These are phyloP conservation scores for Mariannaea sp. DNA, from an alignment of 2,329 filamentous ascomycete genomes.

Conservation along the genomic window DNA sequence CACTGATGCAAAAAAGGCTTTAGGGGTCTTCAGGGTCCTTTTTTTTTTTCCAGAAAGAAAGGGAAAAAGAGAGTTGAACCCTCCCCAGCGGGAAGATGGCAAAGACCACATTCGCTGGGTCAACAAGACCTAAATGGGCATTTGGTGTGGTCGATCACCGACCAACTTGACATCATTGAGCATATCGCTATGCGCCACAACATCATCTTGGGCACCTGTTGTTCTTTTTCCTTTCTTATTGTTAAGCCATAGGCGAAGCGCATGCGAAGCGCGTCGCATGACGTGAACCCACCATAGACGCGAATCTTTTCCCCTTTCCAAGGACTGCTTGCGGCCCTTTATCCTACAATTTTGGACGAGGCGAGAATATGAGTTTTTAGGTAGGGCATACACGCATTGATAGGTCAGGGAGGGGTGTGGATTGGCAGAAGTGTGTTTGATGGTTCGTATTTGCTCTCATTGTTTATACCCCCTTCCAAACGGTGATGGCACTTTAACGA, in stretches of 20 bases:
- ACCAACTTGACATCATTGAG: slow-evolving; percentile 15
- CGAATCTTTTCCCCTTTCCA: background rate
- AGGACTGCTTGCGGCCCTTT: slow-evolving; percentile 13
- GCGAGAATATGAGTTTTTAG: too few relatives aligned
- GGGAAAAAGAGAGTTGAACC: too few relatives aligned
- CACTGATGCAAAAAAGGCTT: slow-evolving; percentile 14
- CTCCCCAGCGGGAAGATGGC: slow-evolving; percentile 2
- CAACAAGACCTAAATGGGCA: slow-evolving; percentile 10
- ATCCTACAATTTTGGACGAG: background rate
- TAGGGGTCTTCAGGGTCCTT: slow-evolving; percentile 18
- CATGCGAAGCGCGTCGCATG: slow-evolving; percentile 13
- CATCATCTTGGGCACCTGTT: background rate
- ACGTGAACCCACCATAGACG: slow-evolving; percentile 10
- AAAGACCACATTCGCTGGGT: slow-evolving; percentile 8
- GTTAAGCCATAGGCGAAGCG: background rate
- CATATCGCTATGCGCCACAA: slow-evolving; percentile 5
- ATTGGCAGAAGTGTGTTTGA: too few relatives aligned
- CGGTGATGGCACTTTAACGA: slow-evolving; percentile 11
- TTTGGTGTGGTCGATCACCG: slow-evolving; percentile 8
- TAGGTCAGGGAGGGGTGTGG: too few relatives aligned
- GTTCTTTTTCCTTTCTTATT: too few relatives aligned
- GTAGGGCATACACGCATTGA: too few relatives aligned
- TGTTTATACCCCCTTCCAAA: background rate
- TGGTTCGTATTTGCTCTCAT: background rate
- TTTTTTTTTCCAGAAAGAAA: slow-evolving; percentile 10